Evolutionary conservation across 495 filamentous ascomycete species (phyloP), one percentile per base, ranked within the genome.

Genomic region (Geopyxis carbonaria): DNA sequence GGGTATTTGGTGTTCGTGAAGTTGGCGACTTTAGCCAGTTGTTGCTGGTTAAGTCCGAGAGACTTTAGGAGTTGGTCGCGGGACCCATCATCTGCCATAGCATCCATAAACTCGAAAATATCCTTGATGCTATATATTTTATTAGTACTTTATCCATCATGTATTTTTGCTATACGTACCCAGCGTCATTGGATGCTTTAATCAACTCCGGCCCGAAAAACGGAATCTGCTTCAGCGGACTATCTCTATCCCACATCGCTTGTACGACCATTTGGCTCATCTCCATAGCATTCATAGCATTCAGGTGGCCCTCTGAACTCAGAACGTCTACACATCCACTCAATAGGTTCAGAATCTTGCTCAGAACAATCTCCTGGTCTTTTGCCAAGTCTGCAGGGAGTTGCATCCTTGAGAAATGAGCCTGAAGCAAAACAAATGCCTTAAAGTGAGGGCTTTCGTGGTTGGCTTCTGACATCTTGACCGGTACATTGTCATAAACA

Each of bases 201-300:
- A 94, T 73, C 34, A 76, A 75, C 40, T 89, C 75, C 19, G 78
- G 70, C 4, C 76, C 71, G 59, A 99, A 99, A 60, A 93, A 79
- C 44, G 89, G 89, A 48, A 99, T 93, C 62, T 99, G 89, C 64
- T 92, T 93, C 36, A 99, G 68, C 31, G 91, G 84, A 46, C 80
- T 89, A 59, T 99, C 89, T 16, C 84, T 78, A 63, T 95, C 85
- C 89, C 89, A 99, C 81, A 94, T 93, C 21, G 81, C 85, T 59
- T 99, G 89, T 14, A 99, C 85, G 40, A 87, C 80, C 89, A 99
- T 99, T 59, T 99, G 89, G 16, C 84, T 92, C 76, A 99, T 80
- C 60, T 99, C 89, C 89, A 99, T 99, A 19, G 91, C 89, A 50
- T 75, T 82, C 76, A 93, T 89, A 40, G 89, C 87, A 53, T 95